Evolutionary conservation across 1,139 yeast species (phyloP), one percentile per base, ranked within the genome.

Genomic region (Candida glucosophila): DNA sequence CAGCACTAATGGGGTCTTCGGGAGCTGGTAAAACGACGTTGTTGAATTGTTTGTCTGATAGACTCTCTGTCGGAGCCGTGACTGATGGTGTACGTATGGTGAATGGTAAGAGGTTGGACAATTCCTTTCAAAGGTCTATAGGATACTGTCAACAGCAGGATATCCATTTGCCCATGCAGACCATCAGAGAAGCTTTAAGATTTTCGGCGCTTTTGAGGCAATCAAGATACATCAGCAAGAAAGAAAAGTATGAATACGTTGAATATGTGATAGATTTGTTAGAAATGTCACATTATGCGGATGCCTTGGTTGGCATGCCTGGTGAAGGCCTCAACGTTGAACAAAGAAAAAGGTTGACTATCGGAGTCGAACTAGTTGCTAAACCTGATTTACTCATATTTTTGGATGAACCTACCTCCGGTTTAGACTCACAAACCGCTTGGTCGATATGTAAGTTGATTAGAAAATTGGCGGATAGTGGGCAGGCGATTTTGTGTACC

Each of bases 371-470:
- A 46, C 59, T 85, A 32, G 92, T 85, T 22, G 94, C 95, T 14
- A 83, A 80, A 49, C 95, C 95, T 4, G 77, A 78, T 37, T 61
- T 85, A 31, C 58, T 85, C 34, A 59, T 85, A 30, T 85, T 85
- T 55, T 66, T 85, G 44, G 95, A 85, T 56, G 95, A 85, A 50
- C 95, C 95, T 6, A 85, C 95, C 13, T 83, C 95, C 5, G 95
- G 95, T 46, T 64, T 85, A 39, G 95, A 85, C 49, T 82, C 95
- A 14, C 94, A 83, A 54, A 79, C 94, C 30, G 93, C 95, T 6
- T 81, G 93, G 93, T 73, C 90, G 13, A 74, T 80, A 42, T 75
- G 83, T 49, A 74, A 76, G 45, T 62, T 82, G 50, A 71, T 81
- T 71, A 69, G 83, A 52, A 77, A 75, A 47, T 63, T 81, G 30